Percentiles rank a stretch among this genome's conserved stretches.
Evolutionary conservation across 129 eudicot species (phyloP).

Genomic region (Oenanthe sinensis): DNA sequence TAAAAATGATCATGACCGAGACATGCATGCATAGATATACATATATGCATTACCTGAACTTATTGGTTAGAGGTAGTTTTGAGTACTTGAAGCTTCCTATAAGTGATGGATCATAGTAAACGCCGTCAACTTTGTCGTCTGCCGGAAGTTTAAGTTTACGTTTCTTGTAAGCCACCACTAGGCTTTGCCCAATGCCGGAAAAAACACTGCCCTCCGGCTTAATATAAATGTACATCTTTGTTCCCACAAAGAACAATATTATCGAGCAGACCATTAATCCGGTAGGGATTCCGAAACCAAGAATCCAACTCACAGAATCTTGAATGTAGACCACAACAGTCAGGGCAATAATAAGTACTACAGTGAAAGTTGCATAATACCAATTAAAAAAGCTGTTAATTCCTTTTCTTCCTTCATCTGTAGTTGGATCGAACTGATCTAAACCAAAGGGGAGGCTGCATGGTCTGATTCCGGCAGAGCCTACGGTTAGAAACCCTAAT

Average conservation of each 20-base stretch:
- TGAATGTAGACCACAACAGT: conserved; percentile 85
- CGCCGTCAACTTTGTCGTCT: conserved; percentile 4
- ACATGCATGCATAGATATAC: not conserved
- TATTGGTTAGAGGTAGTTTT: conserved; percentile 47
- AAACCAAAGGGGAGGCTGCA: conserved; percentile 66
- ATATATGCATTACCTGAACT: conserved; percentile 41
- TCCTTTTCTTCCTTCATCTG: conserved; percentile 80
- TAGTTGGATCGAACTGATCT: conserved; percentile 52
- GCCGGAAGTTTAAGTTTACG: conserved; percentile 40
- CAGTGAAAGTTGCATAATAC: conserved; percentile 78
- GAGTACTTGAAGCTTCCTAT: conserved; percentile 22
- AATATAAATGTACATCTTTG: conserved; percentile 43
- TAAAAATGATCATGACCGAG: not conserved
- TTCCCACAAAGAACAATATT: conserved; percentile 64
- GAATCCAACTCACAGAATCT: conserved; percentile 63
- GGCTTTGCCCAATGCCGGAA: conserved; percentile 51
- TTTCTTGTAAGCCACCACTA: conserved; percentile 70
- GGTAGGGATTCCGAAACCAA: conserved; percentile 71
- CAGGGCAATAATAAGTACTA: conserved; percentile 47
- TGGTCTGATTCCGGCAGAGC: conserved; percentile 68
- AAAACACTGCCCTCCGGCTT: conserved; percentile 73
- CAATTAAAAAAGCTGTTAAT: conserved; percentile 89
- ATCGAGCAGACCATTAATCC: conserved; percentile 48
- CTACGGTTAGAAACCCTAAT: conserved; percentile 43
- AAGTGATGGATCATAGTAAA: conserved; percentile 52